These are phyloP conservation scores for Ogataea nitratoaversa DNA, from an alignment of 805 yeast genomes.

Conservation along the genomic window DNA sequence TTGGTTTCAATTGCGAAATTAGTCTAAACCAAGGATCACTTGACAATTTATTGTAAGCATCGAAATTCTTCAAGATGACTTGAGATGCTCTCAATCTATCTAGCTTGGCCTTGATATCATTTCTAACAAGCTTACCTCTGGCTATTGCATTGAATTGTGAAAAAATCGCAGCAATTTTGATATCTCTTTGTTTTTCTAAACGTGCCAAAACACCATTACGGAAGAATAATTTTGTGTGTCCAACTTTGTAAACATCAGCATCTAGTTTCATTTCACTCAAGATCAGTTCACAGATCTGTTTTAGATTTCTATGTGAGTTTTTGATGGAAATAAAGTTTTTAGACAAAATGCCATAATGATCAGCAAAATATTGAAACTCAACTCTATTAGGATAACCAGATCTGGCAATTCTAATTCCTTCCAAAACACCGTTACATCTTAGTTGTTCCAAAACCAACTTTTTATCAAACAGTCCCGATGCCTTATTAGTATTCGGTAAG, in stretches of 20 bases:
- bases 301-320: constrained; percentile 38
- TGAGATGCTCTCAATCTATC: constrained; percentile 66
- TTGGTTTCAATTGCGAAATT: constrained; percentile 67
- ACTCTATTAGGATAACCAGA: constrained; percentile 96
- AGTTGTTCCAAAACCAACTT: constrained; percentile 79
- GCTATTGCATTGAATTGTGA: constrained; percentile 59
- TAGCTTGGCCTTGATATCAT: constrained; percentile 42
- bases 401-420: constrained; percentile 95
- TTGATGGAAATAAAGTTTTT: constrained; percentile 35
- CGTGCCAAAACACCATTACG: constrained; percentile 74
- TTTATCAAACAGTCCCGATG: constrained; percentile 68
- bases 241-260: constrained; percentile 55
- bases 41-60: constrained; percentile 42
- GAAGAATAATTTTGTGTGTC: constrained; percentile 70
- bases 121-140: constrained; percentile 62
- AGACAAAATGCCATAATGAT: constrained; percentile 69
- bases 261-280: constrained; percentile 62
- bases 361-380: constrained; percentile 73
- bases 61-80: constrained; percentile 59
- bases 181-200: constrained; percentile 73
- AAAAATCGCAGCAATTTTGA: constrained; percentile 49
- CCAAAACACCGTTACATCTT: constrained; percentile 95
- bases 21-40: constrained; percentile 78
- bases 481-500: constrained; percentile 77
- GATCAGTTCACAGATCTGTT: constrained; percentile 65